phyloP scores from a whole-genome alignment of 345 rosid genomes.

The Citrus unshiu region DNA sequence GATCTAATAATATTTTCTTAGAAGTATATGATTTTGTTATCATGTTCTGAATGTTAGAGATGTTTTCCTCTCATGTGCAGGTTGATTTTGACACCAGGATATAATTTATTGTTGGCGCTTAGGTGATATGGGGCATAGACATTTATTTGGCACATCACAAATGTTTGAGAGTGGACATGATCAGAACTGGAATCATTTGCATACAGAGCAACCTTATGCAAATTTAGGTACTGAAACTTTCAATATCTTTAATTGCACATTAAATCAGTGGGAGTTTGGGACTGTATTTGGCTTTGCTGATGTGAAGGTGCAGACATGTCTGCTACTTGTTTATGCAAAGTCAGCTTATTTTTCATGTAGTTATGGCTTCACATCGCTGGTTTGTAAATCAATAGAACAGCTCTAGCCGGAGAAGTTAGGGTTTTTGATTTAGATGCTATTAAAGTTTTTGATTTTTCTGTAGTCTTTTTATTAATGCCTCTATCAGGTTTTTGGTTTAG shows the following conservation, averaged over 20 bases:
- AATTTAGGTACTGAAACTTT: constrained; percentile 41
- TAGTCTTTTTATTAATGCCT: neutral
- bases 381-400: neutral
- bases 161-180: constrained; percentile 59
- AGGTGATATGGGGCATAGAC: constrained; percentile 57
- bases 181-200: constrained; percentile 64
- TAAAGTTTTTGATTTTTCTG: neutral
- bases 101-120: constrained; percentile 4
- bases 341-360: neutral
- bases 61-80: constrained; percentile 32
- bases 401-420: neutral
- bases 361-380: neutral
- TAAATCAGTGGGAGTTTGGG: constrained; percentile 6
- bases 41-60: constrained; percentile 8
- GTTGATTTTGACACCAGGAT: constrained; percentile 24
- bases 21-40: constrained; percentile 6
- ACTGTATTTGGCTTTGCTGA: constrained; percentile 1
- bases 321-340: neutral
- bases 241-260: neutral
- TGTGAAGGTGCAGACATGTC: neutral
- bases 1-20: neutral
- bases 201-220: constrained; percentile 48
- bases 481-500: neutral
- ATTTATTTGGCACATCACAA: constrained; percentile 47
- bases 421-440: neutral